Evolutionary conservation across 2,329 filamentous ascomycete species (phyloP).

Genomic region (Phoma sp.): DNA sequence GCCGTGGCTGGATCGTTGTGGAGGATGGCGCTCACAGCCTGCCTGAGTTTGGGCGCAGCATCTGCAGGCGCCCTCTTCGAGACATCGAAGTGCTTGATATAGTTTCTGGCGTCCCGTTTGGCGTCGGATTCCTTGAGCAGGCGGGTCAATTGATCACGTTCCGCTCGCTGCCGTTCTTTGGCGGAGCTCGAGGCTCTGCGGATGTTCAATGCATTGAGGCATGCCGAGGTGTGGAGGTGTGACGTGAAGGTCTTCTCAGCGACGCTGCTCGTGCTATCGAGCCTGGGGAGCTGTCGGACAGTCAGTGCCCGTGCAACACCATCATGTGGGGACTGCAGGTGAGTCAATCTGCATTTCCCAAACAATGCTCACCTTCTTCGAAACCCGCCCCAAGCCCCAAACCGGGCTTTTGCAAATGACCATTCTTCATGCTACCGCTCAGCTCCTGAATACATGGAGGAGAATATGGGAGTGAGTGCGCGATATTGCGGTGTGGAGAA

Average conservation of each 20-base stretch:
- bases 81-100: slow-evolving; percentile 81
- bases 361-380: slow-evolving; percentile 27
- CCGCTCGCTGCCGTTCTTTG: slow-evolving; percentile 47
- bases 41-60: slow-evolving; percentile 19
- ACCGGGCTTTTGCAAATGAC: slow-evolving; percentile 45
- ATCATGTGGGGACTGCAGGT: slow-evolving; percentile 6
- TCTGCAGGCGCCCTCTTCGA: slow-evolving; percentile 28
- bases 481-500: slow-evolving; percentile 16
- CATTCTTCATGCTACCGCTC: slow-evolving; percentile 49
- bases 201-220: slow-evolving; percentile 19
- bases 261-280: slow-evolving; percentile 28
- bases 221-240: slow-evolving; percentile 23
- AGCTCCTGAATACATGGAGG: slow-evolving; percentile 19
- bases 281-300: slow-evolving; percentile 24
- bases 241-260: slow-evolving; percentile 6
- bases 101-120: slow-evolving; percentile 90
- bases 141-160: slow-evolving; percentile 47
- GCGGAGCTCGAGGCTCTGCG: slow-evolving; percentile 37
- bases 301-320: slow-evolving; percentile 17
- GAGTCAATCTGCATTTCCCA: slow-evolving; percentile 16
- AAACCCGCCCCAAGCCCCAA: slow-evolving; percentile 41
- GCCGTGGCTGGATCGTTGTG: slow-evolving; percentile 47
- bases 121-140: slow-evolving; percentile 87
- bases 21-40: slow-evolving; percentile 26
- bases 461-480: slow-evolving; percentile 1